A percentile compares a stretch with the other conserved stretches of the same genome.
phyloP scores from a whole-genome alignment of 2,329 filamentous ascomycete genomes.

The Balansia obtecta region DNA sequence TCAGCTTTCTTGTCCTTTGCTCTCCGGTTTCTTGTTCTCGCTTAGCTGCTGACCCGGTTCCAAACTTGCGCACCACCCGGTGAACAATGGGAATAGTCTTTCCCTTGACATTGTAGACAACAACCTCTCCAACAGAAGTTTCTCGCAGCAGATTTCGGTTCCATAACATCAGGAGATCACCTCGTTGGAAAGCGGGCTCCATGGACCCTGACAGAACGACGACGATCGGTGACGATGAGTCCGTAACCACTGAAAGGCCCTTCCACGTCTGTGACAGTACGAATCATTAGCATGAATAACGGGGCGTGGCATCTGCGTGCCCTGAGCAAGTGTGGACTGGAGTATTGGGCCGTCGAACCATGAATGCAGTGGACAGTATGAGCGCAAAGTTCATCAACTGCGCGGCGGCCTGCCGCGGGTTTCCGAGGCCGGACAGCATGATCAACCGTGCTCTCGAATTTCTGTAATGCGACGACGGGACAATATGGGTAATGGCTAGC shows the following conservation, averaged over 20 bases:
- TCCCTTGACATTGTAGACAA: constrained; percentile 66
- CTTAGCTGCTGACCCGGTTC: constrained; percentile 34
- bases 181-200: constrained; percentile 72
- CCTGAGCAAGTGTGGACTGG: not conserved
- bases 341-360: constrained; percentile 39
- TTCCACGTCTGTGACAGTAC: constrained; percentile 59
- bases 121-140: constrained; percentile 44
- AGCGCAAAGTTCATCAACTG: constrained; percentile 86
- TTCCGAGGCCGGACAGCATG: constrained; percentile 60
- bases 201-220: constrained; percentile 77
- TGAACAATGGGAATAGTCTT: constrained; percentile 99
- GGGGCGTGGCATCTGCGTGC: not conserved
- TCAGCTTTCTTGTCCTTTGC: too few relatives aligned
- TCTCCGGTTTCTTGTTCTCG: too few relatives aligned
- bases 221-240: constrained; percentile 67
- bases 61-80: constrained; percentile 68
- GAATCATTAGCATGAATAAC: not conserved
- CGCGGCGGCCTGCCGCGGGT: constrained; percentile 67
- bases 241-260: constrained; percentile 65
- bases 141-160: constrained; percentile 52
- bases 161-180: constrained; percentile 66
- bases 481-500: not conserved
- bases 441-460: not conserved
- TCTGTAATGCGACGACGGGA: not conserved
- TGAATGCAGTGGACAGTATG: constrained; percentile 82